Evolutionary conservation across 2,329 filamentous ascomycete genomes (phyloP), one percentile per base, ranked within the genome.

Genomic region (Fusarium guadeloupense): DNA sequence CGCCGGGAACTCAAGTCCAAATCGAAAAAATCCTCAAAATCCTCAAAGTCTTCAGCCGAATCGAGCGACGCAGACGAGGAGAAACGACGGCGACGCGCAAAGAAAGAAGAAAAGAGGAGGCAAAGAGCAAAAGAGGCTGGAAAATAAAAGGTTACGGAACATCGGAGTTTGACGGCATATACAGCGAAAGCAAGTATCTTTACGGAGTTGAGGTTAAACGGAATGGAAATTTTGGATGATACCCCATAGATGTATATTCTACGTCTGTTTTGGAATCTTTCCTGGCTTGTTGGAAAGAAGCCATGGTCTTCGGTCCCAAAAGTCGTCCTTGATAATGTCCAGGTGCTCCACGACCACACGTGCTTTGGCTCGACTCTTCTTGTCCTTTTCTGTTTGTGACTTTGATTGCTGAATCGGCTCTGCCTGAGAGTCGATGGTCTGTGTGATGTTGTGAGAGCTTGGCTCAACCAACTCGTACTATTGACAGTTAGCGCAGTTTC

Each of bases 311-410:
- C 83, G 84, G 62, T 92, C 84, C 95, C 95, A 99, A 72, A 99
- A 99, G 4, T 92, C 90, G 75, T 98, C 92, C 69, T 90, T 93
- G 76, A 99, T 98, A 69, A 99, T 91, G 77, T 99, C 95, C 56
- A 95, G 78, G 79, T 98, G 93, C 71, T 93, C 89, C 31, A 96
- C 83, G 30, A 91, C 85, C 39, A 99, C 88, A 45, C 84, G 84
- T 1, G 93, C 93, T 75, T 97, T 97, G 55, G 85, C 83, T 48
- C 90, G 85, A 61, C 87, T 83, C 79, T 97, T 98, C 72, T 83
- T 89, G 62, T 96, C 88, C 68, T 90, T 96, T 54, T 97, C 92
- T 17, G 83, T 78, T 70, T 96, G 92, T n/a, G 89, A 90, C 71
- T 89, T 94, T 37, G 90, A 93, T 62, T 88, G 80, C 37, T 83